A percentile compares a stretch with the other conserved stretches of the same genome.
Evolutionary conservation across 345 rosid genomes (phyloP).

Genomic region (Sisymbrium irio): DNA sequence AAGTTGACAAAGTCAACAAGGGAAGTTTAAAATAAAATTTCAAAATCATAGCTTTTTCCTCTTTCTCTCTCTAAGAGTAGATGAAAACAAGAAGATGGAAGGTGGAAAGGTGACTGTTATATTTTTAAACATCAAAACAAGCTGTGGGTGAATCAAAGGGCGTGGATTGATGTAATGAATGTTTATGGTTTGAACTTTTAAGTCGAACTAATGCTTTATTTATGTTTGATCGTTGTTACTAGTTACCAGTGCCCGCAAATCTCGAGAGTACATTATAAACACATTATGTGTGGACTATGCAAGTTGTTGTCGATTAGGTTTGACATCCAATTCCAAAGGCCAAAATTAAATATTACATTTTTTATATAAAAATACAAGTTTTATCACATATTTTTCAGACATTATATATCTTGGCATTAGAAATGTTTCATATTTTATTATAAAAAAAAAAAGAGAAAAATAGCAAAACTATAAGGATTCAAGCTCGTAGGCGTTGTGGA

Average conservation of each 20-base stretch:
- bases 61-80: too few relatives aligned
- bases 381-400: not conserved
- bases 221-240: not conserved
- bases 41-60: too few relatives aligned
- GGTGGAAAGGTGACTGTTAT: not conserved
- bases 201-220: not conserved
- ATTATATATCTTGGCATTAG: not conserved
- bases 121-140: not conserved
- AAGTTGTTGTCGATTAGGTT: not conserved
- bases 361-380: not conserved
- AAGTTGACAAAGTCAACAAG: too few relatives aligned
- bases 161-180: not conserved
- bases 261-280: not conserved
- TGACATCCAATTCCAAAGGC: slow-evolving; percentile 12
- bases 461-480: not conserved
- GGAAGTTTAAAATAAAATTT: too few relatives aligned
- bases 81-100: too few relatives aligned
- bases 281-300: not conserved
- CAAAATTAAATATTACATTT: not conserved
- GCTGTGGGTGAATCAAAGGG: not conserved
- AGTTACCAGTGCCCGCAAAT: too few relatives aligned
- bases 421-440: slow-evolving; percentile 15
- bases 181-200: not conserved
- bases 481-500: slow-evolving; percentile 7
- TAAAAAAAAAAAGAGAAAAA: not conserved